Base-by-base conservation (phyloP, 495 filamentous ascomycete species). In the Pyronema omphalodes region DNA sequence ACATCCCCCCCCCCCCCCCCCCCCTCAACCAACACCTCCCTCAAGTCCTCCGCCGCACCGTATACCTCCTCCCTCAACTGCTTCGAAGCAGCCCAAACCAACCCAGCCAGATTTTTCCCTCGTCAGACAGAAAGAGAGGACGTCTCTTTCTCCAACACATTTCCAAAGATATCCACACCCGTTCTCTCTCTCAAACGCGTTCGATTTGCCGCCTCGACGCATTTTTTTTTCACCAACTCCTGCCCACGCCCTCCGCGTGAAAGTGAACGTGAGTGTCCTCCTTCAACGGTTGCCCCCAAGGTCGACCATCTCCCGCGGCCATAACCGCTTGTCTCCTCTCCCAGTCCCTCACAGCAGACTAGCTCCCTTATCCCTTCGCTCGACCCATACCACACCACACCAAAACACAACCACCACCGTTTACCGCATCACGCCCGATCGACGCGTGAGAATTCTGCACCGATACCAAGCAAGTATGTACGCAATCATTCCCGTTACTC, bases 371-470 rank as follows among this genome's bases (percentile, higher is more conserved):
- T 15, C 44, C 12, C 17, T 15, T 23, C 44, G 23, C 23, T 29
- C 23, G 23, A 29, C 23, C 23, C 23, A 29, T 29, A 29, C 23
- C 23, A 29, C 23, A 29, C 23, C 23, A 29, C 23, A 47, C 44
- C n/a, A n/a, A 14, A n/a, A 19, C 44, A 47, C 17, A n/a, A n/a
- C 14, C 44, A 47, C 44, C 44, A 14, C 12, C 44, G 23, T 15
- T 29, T 29, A 29, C 23, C 23, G 23, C 23, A 29, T 29, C 23
- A 29, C 23, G 23, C 23, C 23, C 44, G 44, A 47, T 47, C 44
- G 44, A 47, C 44, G 18, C 44, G 44, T 15, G 14, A n/a, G 44
- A 47, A 47, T 47, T 47, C 44, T 19, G 44, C n/a, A 47, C 9
- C 12, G 14, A 3, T 15, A 47, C 44, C 9, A 47, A 29, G 23